A percentile compares a stretch with the other conserved stretches of the same genome.
phyloP scores from a whole-genome alignment of 345 rosid species.

The Salix caprea region DNA sequence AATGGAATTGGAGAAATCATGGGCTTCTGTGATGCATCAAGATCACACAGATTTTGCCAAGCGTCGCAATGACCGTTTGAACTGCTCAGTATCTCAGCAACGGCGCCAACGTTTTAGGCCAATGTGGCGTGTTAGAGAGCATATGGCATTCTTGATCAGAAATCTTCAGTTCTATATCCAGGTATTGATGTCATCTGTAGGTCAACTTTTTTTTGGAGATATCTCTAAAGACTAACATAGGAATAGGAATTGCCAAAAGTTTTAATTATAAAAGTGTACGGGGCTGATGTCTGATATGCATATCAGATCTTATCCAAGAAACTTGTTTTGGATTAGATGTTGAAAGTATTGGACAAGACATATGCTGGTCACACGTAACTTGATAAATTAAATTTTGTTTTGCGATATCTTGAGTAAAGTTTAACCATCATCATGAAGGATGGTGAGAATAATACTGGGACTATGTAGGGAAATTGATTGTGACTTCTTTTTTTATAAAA shows the following conservation, averaged over 20 bases:
- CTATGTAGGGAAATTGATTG: too few species aligned
- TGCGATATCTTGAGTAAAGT: neutral
- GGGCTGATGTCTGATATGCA: neutral
- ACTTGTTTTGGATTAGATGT: neutral
- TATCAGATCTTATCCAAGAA: neutral
- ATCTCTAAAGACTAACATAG: neutral
- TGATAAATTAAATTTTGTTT: neutral
- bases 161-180: slow-evolving; percentile 97
- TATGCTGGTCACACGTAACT: neutral
- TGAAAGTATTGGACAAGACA: neutral
- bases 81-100: slow-evolving; percentile 59
- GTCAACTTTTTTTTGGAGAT: slow-evolving; percentile 1
- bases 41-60: slow-evolving; percentile 75
- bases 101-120: slow-evolving; percentile 75
- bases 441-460: neutral
- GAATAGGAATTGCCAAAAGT: neutral
- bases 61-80: slow-evolving; percentile 51
- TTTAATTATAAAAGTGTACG: neutral
- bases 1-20: slow-evolving; percentile 96
- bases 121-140: slow-evolving; percentile 95
- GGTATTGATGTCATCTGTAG: slow-evolving; percentile 35
- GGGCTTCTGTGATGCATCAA: slow-evolving; percentile 99
- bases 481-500: too few species aligned
- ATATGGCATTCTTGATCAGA: slow-evolving; percentile 93
- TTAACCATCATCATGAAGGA: neutral